Percentiles rank a stretch among this genome's conserved stretches.
These are phyloP conservation scores for Aspergillus sclerotiicarbonarius DNA, from an alignment of 495 filamentous ascomycete genomes.

Conservation along the genomic window DNA sequence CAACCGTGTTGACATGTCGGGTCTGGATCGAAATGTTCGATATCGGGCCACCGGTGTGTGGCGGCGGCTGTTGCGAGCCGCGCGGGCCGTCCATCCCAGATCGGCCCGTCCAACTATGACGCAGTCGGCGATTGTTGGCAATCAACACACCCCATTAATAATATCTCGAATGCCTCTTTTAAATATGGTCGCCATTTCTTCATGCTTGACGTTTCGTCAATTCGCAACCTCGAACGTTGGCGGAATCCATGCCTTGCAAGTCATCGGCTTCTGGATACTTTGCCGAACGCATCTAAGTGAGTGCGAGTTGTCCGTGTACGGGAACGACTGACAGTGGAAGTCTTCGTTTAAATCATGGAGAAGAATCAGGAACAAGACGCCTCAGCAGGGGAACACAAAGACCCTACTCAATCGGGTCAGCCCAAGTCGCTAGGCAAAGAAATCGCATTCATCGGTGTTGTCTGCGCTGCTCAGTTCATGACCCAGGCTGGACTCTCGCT, in stretches of 20 bases:
- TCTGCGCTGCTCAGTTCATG: background rate
- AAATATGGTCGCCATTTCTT: too few relatives aligned
- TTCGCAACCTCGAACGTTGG: too few relatives aligned
- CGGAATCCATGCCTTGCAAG: too few relatives aligned
- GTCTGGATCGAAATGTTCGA: too few relatives aligned
- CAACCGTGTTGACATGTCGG: too few relatives aligned
- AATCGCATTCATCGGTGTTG: background rate
- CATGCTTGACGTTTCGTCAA: too few relatives aligned
- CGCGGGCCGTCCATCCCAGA: background rate
- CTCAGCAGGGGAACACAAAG: background rate
- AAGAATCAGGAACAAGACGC: background rate
- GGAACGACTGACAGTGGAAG: too few relatives aligned
- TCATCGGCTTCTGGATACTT: too few relatives aligned
- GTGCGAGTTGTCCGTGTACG: too few relatives aligned
- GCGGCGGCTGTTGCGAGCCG: background rate
- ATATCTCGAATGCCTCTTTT: background rate
- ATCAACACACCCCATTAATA: background rate
- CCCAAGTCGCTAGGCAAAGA: background rate
- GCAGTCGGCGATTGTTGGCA: background rate
- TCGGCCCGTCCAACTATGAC: background rate
- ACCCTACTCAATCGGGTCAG: background rate
- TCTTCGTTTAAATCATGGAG: background rate
- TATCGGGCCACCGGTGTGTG: background rate
- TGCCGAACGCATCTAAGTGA: too few relatives aligned
- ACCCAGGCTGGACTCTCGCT: background rate